Evolutionary conservation across 73 alveolate genomes (phyloP).

Genomic region (Symbiodinium natans): DNA sequence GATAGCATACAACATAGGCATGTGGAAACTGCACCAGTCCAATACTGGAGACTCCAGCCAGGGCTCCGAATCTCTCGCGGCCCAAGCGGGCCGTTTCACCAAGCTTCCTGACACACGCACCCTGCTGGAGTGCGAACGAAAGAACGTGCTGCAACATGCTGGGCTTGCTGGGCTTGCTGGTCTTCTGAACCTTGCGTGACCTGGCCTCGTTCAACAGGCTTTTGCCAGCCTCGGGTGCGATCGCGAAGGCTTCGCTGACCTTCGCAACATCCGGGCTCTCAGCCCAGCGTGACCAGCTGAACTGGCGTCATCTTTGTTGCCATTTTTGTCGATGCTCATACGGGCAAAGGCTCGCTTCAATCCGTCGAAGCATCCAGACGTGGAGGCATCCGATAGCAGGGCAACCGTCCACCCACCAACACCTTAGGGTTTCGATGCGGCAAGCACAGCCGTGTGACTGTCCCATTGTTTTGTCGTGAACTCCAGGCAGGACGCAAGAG

Average conservation of each 20-base stretch:
- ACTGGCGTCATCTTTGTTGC: not conserved
- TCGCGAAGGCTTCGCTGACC: conserved; percentile 13
- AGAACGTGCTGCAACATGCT: too few relatives aligned
- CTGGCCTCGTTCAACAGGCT: not conserved
- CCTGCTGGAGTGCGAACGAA: not conserved
- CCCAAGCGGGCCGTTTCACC: not conserved
- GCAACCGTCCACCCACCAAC: too few relatives aligned
- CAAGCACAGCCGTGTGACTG: not conserved
- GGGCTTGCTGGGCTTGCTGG: too few relatives aligned
- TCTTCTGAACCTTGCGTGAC: not conserved
- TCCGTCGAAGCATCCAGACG: conserved; percentile 87
- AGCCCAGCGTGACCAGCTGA: not conserved
- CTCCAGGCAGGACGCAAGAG: not conserved
- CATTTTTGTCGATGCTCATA: not conserved
- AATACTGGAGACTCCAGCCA: not conserved
- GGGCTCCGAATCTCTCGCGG: not conserved
- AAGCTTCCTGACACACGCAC: not conserved
- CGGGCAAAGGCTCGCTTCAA: conserved; percentile 38
- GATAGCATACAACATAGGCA: not conserved
- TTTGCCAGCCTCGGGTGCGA: conserved; percentile 50
- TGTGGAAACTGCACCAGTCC: not conserved
- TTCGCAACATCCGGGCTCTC: not conserved
- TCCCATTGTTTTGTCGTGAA: not conserved
- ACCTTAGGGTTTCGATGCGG: too few relatives aligned
- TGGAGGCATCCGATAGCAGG: not conserved